Percentiles rank a stretch among this genome's conserved stretches.
phyloP scores from a whole-genome alignment of 257 asterid species.

The Solanum pinnatisectum region DNA sequence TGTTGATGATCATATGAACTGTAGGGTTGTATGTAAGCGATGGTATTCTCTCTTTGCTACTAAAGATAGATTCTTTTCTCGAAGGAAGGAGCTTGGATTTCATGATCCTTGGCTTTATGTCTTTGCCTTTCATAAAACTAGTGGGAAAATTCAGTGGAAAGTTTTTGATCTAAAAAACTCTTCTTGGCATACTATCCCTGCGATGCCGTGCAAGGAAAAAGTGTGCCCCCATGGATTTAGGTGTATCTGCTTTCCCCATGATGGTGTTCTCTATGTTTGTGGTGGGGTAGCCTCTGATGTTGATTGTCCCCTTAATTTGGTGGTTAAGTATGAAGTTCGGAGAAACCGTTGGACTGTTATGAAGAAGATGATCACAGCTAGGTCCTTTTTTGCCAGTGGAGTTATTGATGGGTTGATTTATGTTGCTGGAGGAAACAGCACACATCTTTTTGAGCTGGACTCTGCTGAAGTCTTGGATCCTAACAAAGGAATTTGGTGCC shows the following conservation, averaged over 20 bases:
- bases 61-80: slow-evolving; percentile 61
- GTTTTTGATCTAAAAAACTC: slow-evolving; percentile 58
- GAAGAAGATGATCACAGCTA: slow-evolving; percentile 78
- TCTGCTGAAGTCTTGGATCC: slow-evolving; percentile 82
- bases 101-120: slow-evolving; percentile 90
- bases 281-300: slow-evolving; percentile 74
- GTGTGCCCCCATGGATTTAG: slow-evolving; percentile 75
- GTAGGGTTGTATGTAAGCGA: slow-evolving; percentile 56
- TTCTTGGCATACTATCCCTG: slow-evolving; percentile 81
- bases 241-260: slow-evolving; percentile 68
- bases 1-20: slow-evolving; percentile 37
- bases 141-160: slow-evolving; percentile 81
- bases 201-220: slow-evolving; percentile 93
- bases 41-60: slow-evolving; percentile 74
- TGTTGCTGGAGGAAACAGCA: slow-evolving; percentile 88
- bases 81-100: slow-evolving; percentile 71
- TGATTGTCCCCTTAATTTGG: slow-evolving; percentile 72
- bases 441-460: slow-evolving; percentile 66
- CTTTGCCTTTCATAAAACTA: slow-evolving; percentile 72
- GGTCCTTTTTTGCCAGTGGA: slow-evolving; percentile 86
- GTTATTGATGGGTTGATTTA: slow-evolving; percentile 73
- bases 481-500: slow-evolving; percentile 51
- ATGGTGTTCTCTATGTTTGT: slow-evolving; percentile 66
- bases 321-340: slow-evolving; percentile 65
- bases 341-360: slow-evolving; percentile 80